Percentiles rank a stretch among this genome's conserved stretches.
phyloP scores from a whole-genome alignment of 345 rosid genomes.

The Citrus unshiu region DNA sequence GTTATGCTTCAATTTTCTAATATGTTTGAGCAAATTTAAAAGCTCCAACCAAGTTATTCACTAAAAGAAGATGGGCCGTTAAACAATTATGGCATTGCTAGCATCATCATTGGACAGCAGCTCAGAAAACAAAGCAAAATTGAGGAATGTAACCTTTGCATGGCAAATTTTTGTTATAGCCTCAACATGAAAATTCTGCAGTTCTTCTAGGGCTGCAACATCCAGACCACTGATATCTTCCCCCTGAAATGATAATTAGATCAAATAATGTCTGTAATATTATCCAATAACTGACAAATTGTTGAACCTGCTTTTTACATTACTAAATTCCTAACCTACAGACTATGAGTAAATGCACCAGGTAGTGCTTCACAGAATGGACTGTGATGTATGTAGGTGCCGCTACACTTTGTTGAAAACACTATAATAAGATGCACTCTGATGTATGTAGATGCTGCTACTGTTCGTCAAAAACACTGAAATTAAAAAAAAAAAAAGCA shows the following conservation, averaged over 20 bases:
- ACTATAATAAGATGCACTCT: not conserved
- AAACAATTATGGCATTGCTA: not conserved
- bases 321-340: not conserved
- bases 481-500: no score
- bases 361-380: not conserved
- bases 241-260: slow-evolving; percentile 32
- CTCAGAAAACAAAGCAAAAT: not conserved
- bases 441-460: not conserved
- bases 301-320: not conserved
- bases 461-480: not conserved
- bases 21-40: not conserved
- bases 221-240: slow-evolving; percentile 50
- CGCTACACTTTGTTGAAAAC: not conserved
- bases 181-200: slow-evolving; percentile 55
- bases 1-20: not conserved
- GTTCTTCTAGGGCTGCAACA: slow-evolving; percentile 44
- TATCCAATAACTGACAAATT: not conserved
- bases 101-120: not conserved
- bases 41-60: not conserved
- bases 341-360: not conserved
- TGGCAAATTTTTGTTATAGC: slow-evolving; percentile 51
- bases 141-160: slow-evolving; percentile 37
- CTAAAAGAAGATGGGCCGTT: not conserved
- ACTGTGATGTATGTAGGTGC: not conserved
- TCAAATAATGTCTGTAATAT: not conserved